These are phyloP conservation scores for Codiaeum variegatum DNA, from an alignment of 441 rosid species.

Conservation along the genomic window DNA sequence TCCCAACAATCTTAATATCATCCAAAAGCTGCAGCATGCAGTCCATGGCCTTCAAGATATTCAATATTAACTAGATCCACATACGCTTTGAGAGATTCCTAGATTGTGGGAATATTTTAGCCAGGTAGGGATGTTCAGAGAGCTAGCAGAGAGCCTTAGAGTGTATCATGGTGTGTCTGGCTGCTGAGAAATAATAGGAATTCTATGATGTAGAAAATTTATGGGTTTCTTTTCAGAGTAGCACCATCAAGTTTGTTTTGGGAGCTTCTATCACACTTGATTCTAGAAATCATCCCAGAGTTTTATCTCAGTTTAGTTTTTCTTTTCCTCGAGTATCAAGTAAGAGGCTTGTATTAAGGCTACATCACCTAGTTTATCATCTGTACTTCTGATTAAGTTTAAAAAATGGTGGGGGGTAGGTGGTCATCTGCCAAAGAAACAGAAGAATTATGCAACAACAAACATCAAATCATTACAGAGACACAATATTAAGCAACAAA, in stretches of 20 bases:
- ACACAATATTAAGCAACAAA: neutral
- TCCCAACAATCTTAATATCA: no score
- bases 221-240: neutral
- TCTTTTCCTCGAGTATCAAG: neutral
- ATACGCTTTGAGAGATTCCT: neutral
- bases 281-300: neutral
- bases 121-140: neutral
- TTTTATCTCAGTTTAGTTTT: neutral
- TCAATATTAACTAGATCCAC: neutral
- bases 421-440: neutral
- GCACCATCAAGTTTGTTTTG: neutral
- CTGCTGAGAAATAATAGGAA: neutral
- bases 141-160: neutral
- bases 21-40: slow-evolving; percentile 4
- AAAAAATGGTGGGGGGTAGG: no score
- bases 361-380: neutral
- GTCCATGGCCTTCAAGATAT: neutral
- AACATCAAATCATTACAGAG: neutral
- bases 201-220: neutral
- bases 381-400: neutral
- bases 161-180: neutral
- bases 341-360: neutral
- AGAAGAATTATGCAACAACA: neutral
- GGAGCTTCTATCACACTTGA: neutral
- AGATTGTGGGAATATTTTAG: neutral